Base-by-base conservation (phyloP, 2,329 filamentous ascomycete genomes). In the Colletotrichum chrysophilum region DNA sequence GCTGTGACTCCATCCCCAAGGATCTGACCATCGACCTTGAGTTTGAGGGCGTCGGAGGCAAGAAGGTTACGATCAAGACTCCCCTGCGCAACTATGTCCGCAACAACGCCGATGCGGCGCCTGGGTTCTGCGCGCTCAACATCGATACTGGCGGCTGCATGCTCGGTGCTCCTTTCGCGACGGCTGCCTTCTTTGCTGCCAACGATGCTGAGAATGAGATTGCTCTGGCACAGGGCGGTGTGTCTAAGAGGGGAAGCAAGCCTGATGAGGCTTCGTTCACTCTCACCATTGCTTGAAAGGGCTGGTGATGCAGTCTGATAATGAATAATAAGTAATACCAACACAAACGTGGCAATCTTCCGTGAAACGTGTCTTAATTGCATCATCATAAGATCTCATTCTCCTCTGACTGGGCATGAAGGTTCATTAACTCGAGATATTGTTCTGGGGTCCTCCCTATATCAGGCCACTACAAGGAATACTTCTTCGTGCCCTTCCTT, bases 401-500 rank as follows among this genome's bases (percentile, higher is more conserved):
- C 34, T 26, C 4, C 26, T 26, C 26, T 26, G 26, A 26, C 26
- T 5, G 26, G 26, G 26, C 26, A 26, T 26, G 26, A 26, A 26
- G 26, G 26, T 26, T 26, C 26, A 26, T 26, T 26, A 26, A 26
- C 26, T 26, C 26, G 26, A 26, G 26, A 26, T 26, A 26, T 26
- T 26, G 26, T 26, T 26, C 26, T 26, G 26, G 26, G 26, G 1
- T 26, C 26, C 26, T 26, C 26, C 26, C 26, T 26, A 26, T 26
- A 26, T 26, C 26, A 26, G 26, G 26, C 26, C 26, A 26, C 26
- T 28, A 75, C 56, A 65, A 26, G 0, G 30, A 43, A 21, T 34
- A 66, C 43, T 12, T 60, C 70, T 73, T 73, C 7, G 62, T 21
- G 58, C 30, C 8, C 24, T 61, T 64, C 36, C 88, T 84, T 43